Conservation (phyloP, 2,329 filamentous ascomycete genomes). For the Neonectria neomacrospora region DNA sequence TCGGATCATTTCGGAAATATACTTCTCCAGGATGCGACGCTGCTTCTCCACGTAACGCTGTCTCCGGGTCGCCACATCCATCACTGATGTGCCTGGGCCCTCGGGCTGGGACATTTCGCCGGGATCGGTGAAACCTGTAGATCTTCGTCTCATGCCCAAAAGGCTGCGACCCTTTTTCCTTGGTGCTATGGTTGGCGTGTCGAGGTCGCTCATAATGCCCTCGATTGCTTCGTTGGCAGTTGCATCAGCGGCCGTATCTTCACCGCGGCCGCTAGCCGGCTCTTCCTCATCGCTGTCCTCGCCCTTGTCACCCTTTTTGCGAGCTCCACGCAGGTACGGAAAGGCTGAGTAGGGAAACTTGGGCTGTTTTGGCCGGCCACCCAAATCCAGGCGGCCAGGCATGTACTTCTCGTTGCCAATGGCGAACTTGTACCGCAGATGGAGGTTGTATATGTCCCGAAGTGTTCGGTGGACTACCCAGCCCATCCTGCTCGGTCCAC, state of each 20-base stretch:
- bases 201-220: slow-evolving; percentile 52
- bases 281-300: slow-evolving; percentile 84
- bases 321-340: slow-evolving; percentile 85
- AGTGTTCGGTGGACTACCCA: slow-evolving; percentile 93
- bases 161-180: slow-evolving; percentile 65
- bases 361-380: slow-evolving; percentile 81
- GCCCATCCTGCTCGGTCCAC: slow-evolving; percentile 93
- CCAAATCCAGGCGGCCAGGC: slow-evolving; percentile 71
- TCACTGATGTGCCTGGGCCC: slow-evolving; percentile 59
- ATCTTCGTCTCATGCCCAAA: slow-evolving; percentile 65
- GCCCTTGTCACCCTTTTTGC: slow-evolving; percentile 82
- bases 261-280: slow-evolving; percentile 51
- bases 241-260: slow-evolving; percentile 61
- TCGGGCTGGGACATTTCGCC: slow-evolving; percentile 57
- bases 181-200: slow-evolving; percentile 45
- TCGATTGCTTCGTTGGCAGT: slow-evolving; percentile 73
- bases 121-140: slow-evolving; percentile 61
- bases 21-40: slow-evolving; percentile 85
- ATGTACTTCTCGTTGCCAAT: slow-evolving; percentile 86
- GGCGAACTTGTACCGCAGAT: slow-evolving; percentile 92
- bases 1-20: slow-evolving; percentile 91
- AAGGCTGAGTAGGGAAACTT: slow-evolving; percentile 91
- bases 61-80: slow-evolving; percentile 56
- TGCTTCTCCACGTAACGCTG: slow-evolving; percentile 82
- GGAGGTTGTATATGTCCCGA: slow-evolving; percentile 90